These are phyloP conservation scores for Penicillium samsonianum DNA, from an alignment of 495 filamentous ascomycete genomes.

Conservation along the genomic window DNA sequence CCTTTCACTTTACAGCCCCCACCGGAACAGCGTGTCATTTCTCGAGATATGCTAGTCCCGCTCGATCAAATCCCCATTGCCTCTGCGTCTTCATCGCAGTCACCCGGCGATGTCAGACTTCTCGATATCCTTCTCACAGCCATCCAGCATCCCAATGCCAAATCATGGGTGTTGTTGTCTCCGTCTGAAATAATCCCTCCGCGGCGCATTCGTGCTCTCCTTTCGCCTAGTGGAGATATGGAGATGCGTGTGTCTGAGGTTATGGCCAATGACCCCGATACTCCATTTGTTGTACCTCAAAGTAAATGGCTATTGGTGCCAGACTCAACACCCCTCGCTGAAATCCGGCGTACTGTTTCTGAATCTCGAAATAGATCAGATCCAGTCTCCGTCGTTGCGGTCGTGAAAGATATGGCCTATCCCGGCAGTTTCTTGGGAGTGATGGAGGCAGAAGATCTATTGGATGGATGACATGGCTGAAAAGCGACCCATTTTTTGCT, in stretches of 20 bases:
- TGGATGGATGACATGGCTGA: slow-evolving; percentile 21
- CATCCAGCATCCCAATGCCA: slow-evolving; percentile 46
- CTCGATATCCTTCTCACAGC: slow-evolving; percentile 48
- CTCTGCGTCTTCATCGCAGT: slow-evolving; percentile 38
- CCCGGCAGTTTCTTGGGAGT: slow-evolving; percentile 35
- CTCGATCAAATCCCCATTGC: slow-evolving; percentile 43
- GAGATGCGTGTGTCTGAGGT: slow-evolving; percentile 35
- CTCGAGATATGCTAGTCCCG: slow-evolving; percentile 30
- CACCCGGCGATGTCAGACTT: slow-evolving; percentile 29
- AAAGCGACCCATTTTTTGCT: not conserved
- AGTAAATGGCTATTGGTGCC: slow-evolving; percentile 38
- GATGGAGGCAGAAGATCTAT: slow-evolving; percentile 40
- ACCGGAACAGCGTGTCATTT: slow-evolving; percentile 17
- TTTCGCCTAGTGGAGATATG: slow-evolving; percentile 36
- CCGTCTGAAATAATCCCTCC: slow-evolving; percentile 40
- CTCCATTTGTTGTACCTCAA: slow-evolving; percentile 27
- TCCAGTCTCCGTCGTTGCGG: slow-evolving; percentile 34
- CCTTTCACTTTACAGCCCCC: slow-evolving; percentile 25
- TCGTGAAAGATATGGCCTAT: slow-evolving; percentile 31
- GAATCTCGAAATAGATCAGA: slow-evolving; percentile 16
- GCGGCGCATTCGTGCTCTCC: slow-evolving; percentile 34
- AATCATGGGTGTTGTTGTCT: slow-evolving; percentile 48
- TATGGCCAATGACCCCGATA: slow-evolving; percentile 16
- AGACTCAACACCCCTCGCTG: slow-evolving; percentile 36
- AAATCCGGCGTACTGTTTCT: slow-evolving; percentile 30